phyloP scores from a whole-genome alignment of 2,329 filamentous ascomycete species.

The Talaromyces funiculosus region DNA sequence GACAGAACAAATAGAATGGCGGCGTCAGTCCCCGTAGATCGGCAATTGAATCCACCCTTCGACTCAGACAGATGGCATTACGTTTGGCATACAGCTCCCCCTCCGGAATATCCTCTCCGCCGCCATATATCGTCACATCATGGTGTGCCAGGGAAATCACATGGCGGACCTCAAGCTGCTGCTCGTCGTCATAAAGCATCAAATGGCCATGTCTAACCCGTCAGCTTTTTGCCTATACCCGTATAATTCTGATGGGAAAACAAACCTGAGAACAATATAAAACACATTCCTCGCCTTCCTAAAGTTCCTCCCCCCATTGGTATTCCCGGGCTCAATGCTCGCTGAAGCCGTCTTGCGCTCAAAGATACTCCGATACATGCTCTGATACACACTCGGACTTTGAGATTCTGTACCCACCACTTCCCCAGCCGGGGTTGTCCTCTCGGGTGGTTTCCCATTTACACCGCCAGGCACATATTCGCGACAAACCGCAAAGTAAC shows the following conservation, averaged over 20 bases:
- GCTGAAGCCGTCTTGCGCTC: constrained; percentile 63
- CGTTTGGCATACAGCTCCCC: constrained; percentile 94
- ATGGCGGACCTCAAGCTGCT: constrained; percentile 91
- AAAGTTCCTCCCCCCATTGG: constrained; percentile 35
- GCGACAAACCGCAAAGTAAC: constrained; percentile 91
- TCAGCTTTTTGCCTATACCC: background rate
- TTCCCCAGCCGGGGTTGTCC: constrained; percentile 71
- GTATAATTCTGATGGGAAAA: constrained; percentile 11
- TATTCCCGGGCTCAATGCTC: constrained; percentile 46
- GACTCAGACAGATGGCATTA: constrained; percentile 77
- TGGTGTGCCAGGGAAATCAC: constrained; percentile 91
- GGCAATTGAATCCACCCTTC: constrained; percentile 51
- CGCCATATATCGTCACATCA: constrained; percentile 72
- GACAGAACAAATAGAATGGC: constrained; percentile 90
- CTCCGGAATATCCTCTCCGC: constrained; percentile 72
- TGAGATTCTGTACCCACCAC: constrained; percentile 63
- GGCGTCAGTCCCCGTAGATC: constrained; percentile 59
- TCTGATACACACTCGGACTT: constrained; percentile 93
- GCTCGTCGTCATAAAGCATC: constrained; percentile 95
- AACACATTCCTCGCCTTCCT: constrained; percentile 79
- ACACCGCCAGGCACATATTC: constrained; percentile 89
- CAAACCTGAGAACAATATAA: constrained; percentile 80
- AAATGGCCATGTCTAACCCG: constrained; percentile 75
- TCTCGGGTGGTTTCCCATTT: constrained; percentile 86
- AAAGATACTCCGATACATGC: constrained; percentile 95